Evolutionary conservation across 2,329 filamentous ascomycete genomes (phyloP), one percentile per base, ranked within the genome.

Genomic region (Bipolaris zeicola): DNA sequence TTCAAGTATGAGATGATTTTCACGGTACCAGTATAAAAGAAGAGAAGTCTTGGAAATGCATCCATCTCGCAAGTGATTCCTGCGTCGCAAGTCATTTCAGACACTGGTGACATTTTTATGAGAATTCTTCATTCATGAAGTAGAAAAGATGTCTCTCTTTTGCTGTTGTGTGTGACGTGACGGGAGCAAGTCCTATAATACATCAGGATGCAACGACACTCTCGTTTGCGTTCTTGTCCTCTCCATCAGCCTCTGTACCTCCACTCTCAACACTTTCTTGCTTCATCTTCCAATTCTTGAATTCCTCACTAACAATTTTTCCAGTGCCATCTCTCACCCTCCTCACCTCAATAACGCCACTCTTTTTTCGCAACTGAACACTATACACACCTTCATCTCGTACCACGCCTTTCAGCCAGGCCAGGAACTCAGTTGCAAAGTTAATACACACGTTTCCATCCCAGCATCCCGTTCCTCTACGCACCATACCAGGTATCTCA

Each of bases 361-460:
- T 84, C 37, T 85, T 84, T 50, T 89, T 85, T 51, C 76, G 79
- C 56, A 91, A 85, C 46, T 85, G 81, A 68, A 99, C 91, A 59
- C 88, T 85, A 89, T 92, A 98, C 2, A 96, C 87, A 0, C 91
- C 92, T 37, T 91, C 89, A 16, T 81, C 78, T 6, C 74, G 80
- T 6, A 87, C 85, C 18, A 88, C 85, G 0, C 81, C 81, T 39
- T 83, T 83, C 58, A 86, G 81, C 92, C 91, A 96, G 6, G 88
- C 87, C 14, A 98, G 77, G 65, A 98, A 91, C 0, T 79, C 82
- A 1, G 85, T 87, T 1, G 92, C 87, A 77, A 97, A 97, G 66
- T 96, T 96, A 70, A 98, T 95, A 71, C 93, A 97, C 64, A 90
- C 85, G 71, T 97, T 94, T 16, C 91, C 94, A 77, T 98, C 91